Evolutionary conservation across 2,329 filamentous ascomycete genomes (phyloP), one percentile per base, ranked within the genome.

Genomic region (Fusarium odoratissimum): DNA sequence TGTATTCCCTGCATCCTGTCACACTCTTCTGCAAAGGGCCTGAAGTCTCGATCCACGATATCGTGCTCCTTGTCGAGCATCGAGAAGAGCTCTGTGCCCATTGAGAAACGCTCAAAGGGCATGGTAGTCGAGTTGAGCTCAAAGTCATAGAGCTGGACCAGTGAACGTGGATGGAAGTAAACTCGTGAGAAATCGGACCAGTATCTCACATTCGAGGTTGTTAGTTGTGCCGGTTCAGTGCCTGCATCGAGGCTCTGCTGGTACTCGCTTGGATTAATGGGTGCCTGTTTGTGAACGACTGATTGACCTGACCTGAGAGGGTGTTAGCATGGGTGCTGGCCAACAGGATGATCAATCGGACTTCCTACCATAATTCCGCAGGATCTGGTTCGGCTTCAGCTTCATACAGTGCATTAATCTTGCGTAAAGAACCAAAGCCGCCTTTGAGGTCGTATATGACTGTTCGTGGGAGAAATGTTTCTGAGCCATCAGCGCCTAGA

Each of bases 161-260:
- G 89, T 17, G 95, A 97, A 60, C 90, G 90, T 13, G 96, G 96
- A 79, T 98, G 95, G 80, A 93, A 98, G 82, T 91, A 99, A n/a
- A 96, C 89, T 31, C 94, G 90, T 75, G 94, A 97, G 82, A 95
- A 98, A 82, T 99, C 96, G 37, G 95, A 97, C 95, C 96, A 99
- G 83, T 96, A 98, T 60, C 94, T 90, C n/a, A 98, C 93, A 16
- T 89, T 88, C 11, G 91, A 88, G 3, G 90, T 86, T 3, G 88
- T 92, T 25, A 97, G 86, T 58, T 86, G 83, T 0, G 92, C 88
- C 0, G 92, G 89, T 10, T 91, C 86, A 6, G 88, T 81, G 28
- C 94, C 95, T 35, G 90, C 83, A 75, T 98, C 93, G 6, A 98
- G 89, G 72, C 91, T 92, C 77, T 90, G 87, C 78, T 97, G 94